These are phyloP conservation scores for Barnettozyma californica DNA, from an alignment of 805 yeast species.

Conservation along the genomic window DNA sequence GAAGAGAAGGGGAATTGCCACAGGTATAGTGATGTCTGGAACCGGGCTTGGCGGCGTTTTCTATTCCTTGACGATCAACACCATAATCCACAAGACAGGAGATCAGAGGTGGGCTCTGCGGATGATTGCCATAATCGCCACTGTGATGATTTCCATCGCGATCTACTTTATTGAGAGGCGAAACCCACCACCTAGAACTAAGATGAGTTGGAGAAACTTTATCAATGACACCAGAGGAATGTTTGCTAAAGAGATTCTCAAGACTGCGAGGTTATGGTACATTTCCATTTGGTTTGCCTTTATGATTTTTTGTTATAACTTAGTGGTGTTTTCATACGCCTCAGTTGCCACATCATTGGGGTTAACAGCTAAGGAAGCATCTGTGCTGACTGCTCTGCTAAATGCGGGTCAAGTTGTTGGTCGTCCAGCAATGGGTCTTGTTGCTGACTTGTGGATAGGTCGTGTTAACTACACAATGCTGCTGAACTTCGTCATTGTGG, in stretches of 20 bases:
- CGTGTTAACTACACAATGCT: conserved; percentile 39
- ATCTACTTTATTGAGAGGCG: conserved; percentile 31
- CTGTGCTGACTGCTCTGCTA: conserved; percentile 39
- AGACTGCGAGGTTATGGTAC: conserved; percentile 27
- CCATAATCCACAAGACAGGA: conserved; percentile 37
- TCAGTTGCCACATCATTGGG: conserved; percentile 47
- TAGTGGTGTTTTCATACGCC: conserved; percentile 41
- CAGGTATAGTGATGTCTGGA: conserved; percentile 44
- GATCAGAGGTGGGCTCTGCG: conserved; percentile 44
- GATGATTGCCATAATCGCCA: conserved; percentile 37
- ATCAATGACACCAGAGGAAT: conserved; percentile 26
- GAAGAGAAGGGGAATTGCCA: conserved; percentile 51
- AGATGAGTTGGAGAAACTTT: conserved; percentile 8
- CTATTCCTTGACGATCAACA: conserved; percentile 37
- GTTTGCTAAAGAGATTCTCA: conserved; percentile 29
- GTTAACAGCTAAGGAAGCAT: conserved; percentile 36
- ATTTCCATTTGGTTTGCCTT: conserved; percentile 34
- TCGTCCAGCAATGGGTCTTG: conserved; percentile 42
- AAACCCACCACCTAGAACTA: conserved; percentile 20
- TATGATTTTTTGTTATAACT: conserved; percentile 36
- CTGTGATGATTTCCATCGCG: conserved; percentile 34
- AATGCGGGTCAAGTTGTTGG: conserved; percentile 46
- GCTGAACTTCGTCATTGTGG: conserved; percentile 29
- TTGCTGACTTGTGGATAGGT: conserved; percentile 40
- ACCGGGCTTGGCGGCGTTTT: conserved; percentile 50